These are phyloP conservation scores for Ceriops decandra DNA, from an alignment of 345 rosid genomes.

Conservation along the genomic window DNA sequence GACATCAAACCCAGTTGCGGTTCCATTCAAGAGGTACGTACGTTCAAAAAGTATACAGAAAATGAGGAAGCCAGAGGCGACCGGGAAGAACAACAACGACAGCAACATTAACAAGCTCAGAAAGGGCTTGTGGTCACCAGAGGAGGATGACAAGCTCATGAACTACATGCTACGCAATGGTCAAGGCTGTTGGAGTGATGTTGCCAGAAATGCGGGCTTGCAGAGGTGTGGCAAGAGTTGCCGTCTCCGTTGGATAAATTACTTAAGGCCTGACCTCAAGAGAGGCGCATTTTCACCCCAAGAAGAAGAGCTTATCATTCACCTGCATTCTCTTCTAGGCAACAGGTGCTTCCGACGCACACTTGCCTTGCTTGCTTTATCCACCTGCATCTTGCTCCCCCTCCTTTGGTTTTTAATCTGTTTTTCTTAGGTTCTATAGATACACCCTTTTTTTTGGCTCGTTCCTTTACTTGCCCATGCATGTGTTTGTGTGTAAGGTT, in stretches of 20 bases:
- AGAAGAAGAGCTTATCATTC: conserved; percentile 88
- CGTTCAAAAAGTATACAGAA: neutral
- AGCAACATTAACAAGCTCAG: conserved; percentile 45
- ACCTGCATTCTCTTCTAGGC: conserved; percentile 87
- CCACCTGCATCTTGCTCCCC: neutral
- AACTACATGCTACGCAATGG: conserved; percentile 86
- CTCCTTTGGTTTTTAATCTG: no score
- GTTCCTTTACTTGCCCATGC: no score
- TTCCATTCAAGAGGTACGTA: conserved; percentile 11
- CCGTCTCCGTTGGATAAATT: conserved; percentile 96
- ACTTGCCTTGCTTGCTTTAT: neutral
- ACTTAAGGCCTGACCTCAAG: conserved; percentile 94
- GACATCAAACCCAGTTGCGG: conserved; percentile 41
- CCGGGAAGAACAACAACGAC: conserved; percentile 12
- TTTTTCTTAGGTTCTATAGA: no score
- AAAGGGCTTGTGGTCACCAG: conserved; percentile 99
- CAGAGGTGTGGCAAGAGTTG: conserved; percentile 98
- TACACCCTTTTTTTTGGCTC: no score
- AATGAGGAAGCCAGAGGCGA: conserved; percentile 79
- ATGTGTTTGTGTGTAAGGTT: no score
- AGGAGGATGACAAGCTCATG: conserved; percentile 94
- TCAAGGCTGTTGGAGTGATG: conserved; percentile 99
- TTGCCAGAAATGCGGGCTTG: conserved; percentile 90
- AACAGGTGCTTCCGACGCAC: conserved; percentile 55
- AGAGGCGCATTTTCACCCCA: conserved; percentile 94